Percentiles rank a stretch among this genome's conserved stretches.
Conservation (phyloP, 202 grass and related monocot species). For the Dendrocalamus latiflorus region DNA sequence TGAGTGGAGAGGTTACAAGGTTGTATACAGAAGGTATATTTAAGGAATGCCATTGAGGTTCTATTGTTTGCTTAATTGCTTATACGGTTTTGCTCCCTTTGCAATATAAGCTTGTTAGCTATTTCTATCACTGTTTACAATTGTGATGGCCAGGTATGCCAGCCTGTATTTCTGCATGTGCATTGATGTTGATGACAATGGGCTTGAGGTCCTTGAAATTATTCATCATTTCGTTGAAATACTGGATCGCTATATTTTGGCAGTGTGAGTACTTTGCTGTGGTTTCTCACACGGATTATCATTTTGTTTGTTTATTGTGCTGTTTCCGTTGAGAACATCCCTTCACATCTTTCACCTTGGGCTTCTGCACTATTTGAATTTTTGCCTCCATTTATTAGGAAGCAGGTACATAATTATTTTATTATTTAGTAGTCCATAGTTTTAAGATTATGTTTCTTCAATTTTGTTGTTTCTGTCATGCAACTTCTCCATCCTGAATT, state of each 20-base stretch:
- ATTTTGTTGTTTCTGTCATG: too few species aligned
- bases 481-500: too few species aligned
- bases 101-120: background rate
- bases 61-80: background rate
- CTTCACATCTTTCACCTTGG: too few species aligned
- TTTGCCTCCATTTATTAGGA: too few species aligned
- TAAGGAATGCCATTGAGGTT: background rate
- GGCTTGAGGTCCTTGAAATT: conserved; percentile 91
- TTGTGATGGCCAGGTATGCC: conserved; percentile 62
- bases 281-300: background rate
- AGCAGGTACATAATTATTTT: too few species aligned
- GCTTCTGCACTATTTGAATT: too few species aligned
- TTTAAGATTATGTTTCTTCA: too few species aligned
- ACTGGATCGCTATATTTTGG: conserved; percentile 91
- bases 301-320: conserved; percentile 7
- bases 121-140: conserved; percentile 16
- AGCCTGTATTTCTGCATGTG: conserved; percentile 99
- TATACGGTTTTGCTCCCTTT: background rate
- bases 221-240: conserved; percentile 99
- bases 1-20: conserved; percentile 93
- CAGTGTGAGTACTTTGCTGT: conserved; percentile 49
- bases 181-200: conserved; percentile 89
- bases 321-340: too few species aligned
- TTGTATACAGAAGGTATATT: conserved; percentile 88
- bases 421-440: too few species aligned